Conservation (phyloP, 306 rosid genomes). For the Echinosophora koreensis region DNA sequence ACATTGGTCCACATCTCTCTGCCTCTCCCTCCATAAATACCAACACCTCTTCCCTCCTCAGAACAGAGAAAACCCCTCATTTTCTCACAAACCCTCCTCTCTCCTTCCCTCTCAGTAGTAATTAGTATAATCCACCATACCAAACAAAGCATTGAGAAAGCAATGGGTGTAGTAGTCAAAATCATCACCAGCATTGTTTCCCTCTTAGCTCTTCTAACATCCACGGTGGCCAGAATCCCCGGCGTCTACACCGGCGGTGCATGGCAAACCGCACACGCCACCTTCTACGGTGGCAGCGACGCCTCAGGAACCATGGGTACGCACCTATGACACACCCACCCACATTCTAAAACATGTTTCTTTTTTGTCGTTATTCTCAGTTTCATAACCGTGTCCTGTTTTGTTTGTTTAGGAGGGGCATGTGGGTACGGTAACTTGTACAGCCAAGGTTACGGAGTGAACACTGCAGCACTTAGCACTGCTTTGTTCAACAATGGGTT, state of each 20-base stretch:
- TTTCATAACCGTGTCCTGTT: background rate
- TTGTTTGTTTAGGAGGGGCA: conserved; percentile 72
- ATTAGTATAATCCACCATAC: too few relatives aligned
- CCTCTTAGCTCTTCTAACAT: conserved; percentile 40
- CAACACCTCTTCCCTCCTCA: conserved; percentile 45
- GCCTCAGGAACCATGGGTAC: conserved; percentile 95
- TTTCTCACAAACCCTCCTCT: background rate
- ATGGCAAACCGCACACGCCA: conserved; percentile 88
- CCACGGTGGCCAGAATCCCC: conserved; percentile 50
- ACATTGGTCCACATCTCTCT: background rate
- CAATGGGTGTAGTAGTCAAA: conserved; percentile 47
- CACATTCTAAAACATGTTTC: too few relatives aligned
- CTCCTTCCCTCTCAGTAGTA: too few relatives aligned
- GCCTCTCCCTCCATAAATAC: conserved; percentile 64
- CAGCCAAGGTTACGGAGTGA: conserved; percentile 87
- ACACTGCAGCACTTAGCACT: conserved; percentile 90
- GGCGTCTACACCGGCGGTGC: conserved; percentile 59
- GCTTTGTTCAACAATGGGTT: conserved; percentile 79
- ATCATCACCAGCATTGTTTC: conserved; percentile 36
- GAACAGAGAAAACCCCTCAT: background rate
- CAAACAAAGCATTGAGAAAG: background rate
- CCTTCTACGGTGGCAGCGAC: conserved; percentile 87
- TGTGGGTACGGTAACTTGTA: conserved; percentile 88
- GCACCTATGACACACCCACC: background rate
- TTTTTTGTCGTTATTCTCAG: background rate